Base-by-base conservation (phyloP, 2,329 filamentous ascomycete species). In the Pseudocercospora fuligena region DNA sequence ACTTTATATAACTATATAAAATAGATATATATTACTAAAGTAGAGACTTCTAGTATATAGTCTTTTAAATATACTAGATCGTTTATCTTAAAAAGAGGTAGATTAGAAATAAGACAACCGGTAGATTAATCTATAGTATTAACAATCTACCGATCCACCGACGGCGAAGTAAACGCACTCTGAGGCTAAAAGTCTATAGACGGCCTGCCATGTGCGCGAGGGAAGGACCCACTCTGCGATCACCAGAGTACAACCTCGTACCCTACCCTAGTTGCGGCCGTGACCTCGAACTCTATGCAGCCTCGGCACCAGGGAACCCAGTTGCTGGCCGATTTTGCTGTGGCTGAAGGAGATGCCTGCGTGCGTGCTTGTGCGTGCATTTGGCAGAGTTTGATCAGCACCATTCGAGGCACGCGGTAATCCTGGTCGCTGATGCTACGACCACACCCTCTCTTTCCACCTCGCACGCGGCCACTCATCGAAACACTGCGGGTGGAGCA, bases 401-500 rank as follows among this genome's bases (percentile, higher is more conserved):
- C 40, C 61, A 43, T 58, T 51, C 40, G 36, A 47, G 33, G 61
- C 54, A 36, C 61, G 56, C 36, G 49, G 49, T n/a, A 54, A 54
- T 54, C 49, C 49, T 54, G 49, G 49, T 54, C 23, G 25, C 49
- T 14, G 61, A 63, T 64, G 49, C 67, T 60, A 62, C 63, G 59
- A 25, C 61, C 51, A 54, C 66, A 36, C 60, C 60, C 57, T 49
- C 63, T 63, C 16, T 54, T 27, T 59, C 53, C 53, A 59, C 46
- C 57, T 65, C 14, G 36, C 61, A 51, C 46, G 63, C 65, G 49
- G 54, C 61, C 64, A 65, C 57, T 67, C 62, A 65, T 60, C 65
- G 65, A 67, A 64, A 69, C 69, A 60, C 51, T 53, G 46, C 63
- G 58, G 62, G 69, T 71, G 69, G 69, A 69, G 67, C 61, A 51